Evolutionary conservation across 2,329 filamentous ascomycete species (phyloP), one percentile per base, ranked within the genome.

Genomic region (Polychaeton citri): DNA sequence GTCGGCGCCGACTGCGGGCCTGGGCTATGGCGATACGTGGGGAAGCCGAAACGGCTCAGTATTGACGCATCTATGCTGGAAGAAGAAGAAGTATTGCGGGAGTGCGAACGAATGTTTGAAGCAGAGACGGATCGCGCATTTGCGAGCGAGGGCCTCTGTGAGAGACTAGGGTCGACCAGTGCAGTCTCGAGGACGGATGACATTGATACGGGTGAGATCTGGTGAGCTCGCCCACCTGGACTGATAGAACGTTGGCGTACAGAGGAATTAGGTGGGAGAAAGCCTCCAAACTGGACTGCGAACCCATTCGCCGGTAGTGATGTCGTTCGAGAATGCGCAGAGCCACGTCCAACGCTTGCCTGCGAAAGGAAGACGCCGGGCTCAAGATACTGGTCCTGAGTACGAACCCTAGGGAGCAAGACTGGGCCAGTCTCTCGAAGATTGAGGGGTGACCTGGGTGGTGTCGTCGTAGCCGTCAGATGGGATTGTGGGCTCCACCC

Each of bases 31-130:
- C 40, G 67, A 61, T 90, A 93, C 32, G 81, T 82, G n/a, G 85
- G 80, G 62, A 84, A 92, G 41, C 79, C 80, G 60, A 78, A 88
- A 46, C 76, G 77, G 32, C 44, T 49, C 6, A 57, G 49, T 39
- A 51, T 47, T 15, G 44, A 45, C 1, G 49, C 51, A 47, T 58
- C 53, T 26, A 58, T 51, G 42, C 49, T 56, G 26, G 49, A 46
- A 9, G 47, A 47, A 9, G 47, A 47, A 2, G 53, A 56, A 32
- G 40, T 42, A 35, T 53, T 51, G 6, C 54, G 51, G 10, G 51
- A 49, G 36, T 57, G 54, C 3, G 48, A 39, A 5, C 42, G 44
- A 4, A 54, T 42, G 26, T 48, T 46, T 2, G 46, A 49, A 6
- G 51, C 38, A 4, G 51, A 52, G 21, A 43, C 43, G 2, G 52